These are phyloP conservation scores for Yamagishiella unicocca DNA, from an alignment of 139 green algal species.

Conservation along the genomic window DNA sequence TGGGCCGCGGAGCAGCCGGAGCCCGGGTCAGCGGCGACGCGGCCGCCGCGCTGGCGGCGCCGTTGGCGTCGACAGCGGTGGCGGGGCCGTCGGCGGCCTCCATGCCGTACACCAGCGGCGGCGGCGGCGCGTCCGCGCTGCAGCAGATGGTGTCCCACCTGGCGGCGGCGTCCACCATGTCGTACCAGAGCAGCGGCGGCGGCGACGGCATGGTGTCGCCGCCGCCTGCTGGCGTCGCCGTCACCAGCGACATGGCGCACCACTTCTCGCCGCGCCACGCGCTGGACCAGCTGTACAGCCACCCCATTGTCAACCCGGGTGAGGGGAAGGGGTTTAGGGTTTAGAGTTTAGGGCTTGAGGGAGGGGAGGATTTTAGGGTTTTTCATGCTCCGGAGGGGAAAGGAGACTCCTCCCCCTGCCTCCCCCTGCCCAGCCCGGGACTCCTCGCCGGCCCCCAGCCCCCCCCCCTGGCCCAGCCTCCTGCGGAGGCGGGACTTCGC, in stretches of 20 bases:
- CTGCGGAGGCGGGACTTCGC: too few species aligned
- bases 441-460: too few species aligned
- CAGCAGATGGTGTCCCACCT: background rate
- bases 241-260: constrained; percentile 16
- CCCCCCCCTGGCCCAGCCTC: too few species aligned
- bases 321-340: background rate
- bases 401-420: too few species aligned
- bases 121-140: background rate
- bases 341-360: too few species aligned
- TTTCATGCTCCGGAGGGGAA: too few species aligned
- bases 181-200: background rate
- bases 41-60: too few species aligned
- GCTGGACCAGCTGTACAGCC: constrained; percentile 49
- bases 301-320: constrained; percentile 38
- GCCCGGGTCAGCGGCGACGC: too few species aligned
- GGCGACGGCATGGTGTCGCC: background rate
- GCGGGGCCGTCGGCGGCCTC: background rate
- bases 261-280: constrained; percentile 44
- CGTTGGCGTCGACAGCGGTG: background rate
- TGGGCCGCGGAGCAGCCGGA: too few species aligned
- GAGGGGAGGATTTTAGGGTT: too few species aligned
- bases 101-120: too few species aligned
- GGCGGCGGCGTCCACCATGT: background rate
- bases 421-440: too few species aligned
- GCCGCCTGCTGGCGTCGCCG: constrained; percentile 11